These are phyloP conservation scores for Nakaseomyces glabratus DNA, from an alignment of 1,139 yeast species.

Conservation along the genomic window DNA sequence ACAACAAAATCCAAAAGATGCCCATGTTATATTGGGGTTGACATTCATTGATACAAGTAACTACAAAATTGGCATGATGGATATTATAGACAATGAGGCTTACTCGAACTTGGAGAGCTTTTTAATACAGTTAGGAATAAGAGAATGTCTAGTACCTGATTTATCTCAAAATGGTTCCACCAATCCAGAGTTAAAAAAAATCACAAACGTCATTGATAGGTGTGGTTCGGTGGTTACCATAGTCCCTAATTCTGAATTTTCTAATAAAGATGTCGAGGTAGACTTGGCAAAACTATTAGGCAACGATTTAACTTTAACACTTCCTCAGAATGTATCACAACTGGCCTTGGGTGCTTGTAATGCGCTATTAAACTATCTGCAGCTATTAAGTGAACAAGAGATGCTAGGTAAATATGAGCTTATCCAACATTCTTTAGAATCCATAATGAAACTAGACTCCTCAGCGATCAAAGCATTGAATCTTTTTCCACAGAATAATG, in stretches of 20 bases:
- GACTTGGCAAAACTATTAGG: constrained; percentile 61
- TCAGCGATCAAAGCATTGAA: constrained; percentile 85
- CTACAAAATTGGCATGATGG: constrained; percentile 59
- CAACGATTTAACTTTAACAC: constrained; percentile 48
- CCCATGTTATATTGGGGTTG: constrained; percentile 56
- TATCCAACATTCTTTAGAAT: constrained; percentile 57
- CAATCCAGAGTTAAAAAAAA: constrained; percentile 40
- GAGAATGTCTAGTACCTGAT: constrained; percentile 64
- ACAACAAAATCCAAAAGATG: constrained; percentile 34
- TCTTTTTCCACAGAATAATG: constrained; percentile 49
- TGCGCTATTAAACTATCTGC: constrained; percentile 41
- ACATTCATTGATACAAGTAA: constrained; percentile 71
- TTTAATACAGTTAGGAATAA: constrained; percentile 78
- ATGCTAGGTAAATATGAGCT: constrained; percentile 48
- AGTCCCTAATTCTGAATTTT: constrained; percentile 48
- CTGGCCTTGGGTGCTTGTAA: constrained; percentile 33
- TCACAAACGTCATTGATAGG: constrained; percentile 57
- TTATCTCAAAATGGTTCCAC: constrained; percentile 32
- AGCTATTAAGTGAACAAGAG: constrained; percentile 46
- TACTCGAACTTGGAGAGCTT: constrained; percentile 80
- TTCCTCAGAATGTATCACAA: constrained; percentile 37
- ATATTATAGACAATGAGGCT: constrained; percentile 79
- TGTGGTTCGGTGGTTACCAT: constrained; percentile 67
- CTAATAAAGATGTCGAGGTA: constrained; percentile 54
- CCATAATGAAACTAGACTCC: constrained; percentile 82